A percentile compares a stretch with the other conserved stretches of the same genome.
Conservation (phyloP, 2,329 filamentous ascomycete species). For the Sclerotinia subarctica region DNA sequence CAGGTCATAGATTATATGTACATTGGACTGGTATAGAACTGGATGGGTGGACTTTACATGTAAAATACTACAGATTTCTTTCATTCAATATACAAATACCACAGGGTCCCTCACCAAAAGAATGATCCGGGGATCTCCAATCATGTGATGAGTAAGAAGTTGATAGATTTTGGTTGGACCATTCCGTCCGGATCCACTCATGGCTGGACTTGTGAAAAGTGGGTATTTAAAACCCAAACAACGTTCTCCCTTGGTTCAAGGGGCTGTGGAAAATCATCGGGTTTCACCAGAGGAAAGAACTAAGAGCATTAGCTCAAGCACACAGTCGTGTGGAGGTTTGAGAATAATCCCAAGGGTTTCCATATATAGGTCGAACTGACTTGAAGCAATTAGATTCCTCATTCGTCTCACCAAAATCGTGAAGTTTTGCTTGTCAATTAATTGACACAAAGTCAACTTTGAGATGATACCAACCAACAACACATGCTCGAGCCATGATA, state of each 20-base stretch:
- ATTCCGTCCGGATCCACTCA: not conserved
- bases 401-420: not conserved
- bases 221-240: no score
- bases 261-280: not conserved
- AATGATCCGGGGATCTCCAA: not conserved
- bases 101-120: slow-evolving; percentile 21
- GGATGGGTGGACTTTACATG: slow-evolving; percentile 6
- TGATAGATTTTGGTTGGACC: not conserved
- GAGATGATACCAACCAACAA: not conserved
- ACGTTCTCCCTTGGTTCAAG: not conserved
- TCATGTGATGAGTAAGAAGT: slow-evolving; percentile 1
- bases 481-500: not conserved
- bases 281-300: slow-evolving; percentile 2
- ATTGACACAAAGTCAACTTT: not conserved
- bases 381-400: not conserved
- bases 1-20: not conserved
- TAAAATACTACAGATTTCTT: slow-evolving; percentile 12
- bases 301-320: not conserved
- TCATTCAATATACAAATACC: slow-evolving; percentile 14
- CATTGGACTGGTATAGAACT: slow-evolving; percentile 3
- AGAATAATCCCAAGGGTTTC: not conserved
- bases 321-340: not conserved
- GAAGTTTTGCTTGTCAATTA: not conserved
- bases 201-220: not conserved
- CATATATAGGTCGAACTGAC: not conserved